Evolutionary conservation across 768 basidiomycete species (phyloP).

Genomic region (Tephrocybe sp.): DNA sequence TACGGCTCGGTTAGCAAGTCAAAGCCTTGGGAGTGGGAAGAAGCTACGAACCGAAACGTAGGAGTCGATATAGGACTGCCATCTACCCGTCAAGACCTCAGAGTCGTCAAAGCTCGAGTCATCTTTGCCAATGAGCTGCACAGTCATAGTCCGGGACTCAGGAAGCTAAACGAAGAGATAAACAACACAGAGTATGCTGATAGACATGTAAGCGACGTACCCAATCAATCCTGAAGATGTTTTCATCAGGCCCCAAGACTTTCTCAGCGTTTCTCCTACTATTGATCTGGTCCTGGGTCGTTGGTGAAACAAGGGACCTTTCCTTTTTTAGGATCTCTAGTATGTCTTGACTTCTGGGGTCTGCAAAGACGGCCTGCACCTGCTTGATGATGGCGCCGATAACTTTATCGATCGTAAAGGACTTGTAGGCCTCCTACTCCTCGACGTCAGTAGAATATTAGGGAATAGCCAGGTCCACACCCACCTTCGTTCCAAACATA

Average conservation of each 20-base stretch:
- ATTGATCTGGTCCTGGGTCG: constrained; percentile 71
- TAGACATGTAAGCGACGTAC: constrained; percentile 30
- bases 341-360: constrained; percentile 70
- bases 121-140: constrained; percentile 80
- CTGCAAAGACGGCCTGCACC: constrained; percentile 72
- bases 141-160: constrained; percentile 63
- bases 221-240: constrained; percentile 81
- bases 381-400: constrained; percentile 89
- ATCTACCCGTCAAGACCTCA: constrained; percentile 72
- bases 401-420: constrained; percentile 94
- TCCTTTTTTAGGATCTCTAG: constrained; percentile 72
- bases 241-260: constrained; percentile 73
- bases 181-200: not conserved
- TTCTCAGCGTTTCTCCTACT: constrained; percentile 68
- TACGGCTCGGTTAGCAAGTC: not conserved
- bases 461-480: not conserved
- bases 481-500: constrained; percentile 82
- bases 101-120: constrained; percentile 75
- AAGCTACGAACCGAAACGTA: constrained; percentile 58
- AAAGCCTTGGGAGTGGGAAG: not conserved
- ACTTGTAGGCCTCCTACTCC: constrained; percentile 71
- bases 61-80: constrained; percentile 79
- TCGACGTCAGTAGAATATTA: not conserved
- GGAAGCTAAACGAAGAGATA: constrained; percentile 51
- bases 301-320: constrained; percentile 54